phyloP scores from a whole-genome alignment of 2,329 filamentous ascomycete genomes.

The Talaromyces sp. region DNA sequence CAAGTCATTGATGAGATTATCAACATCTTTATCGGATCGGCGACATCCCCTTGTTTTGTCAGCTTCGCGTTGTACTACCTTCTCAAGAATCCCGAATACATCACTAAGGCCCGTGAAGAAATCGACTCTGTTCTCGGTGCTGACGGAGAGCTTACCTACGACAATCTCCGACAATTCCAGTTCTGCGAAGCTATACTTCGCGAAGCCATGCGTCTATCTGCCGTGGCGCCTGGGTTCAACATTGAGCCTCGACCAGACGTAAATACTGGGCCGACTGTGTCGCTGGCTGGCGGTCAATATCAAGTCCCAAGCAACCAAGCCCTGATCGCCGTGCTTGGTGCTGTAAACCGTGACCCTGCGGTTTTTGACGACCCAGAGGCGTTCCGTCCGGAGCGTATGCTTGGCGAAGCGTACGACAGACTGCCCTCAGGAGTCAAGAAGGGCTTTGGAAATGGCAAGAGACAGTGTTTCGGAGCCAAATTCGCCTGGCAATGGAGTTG shows the following conservation, averaged over 20 bases:
- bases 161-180: conserved; percentile 60
- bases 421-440: conserved; percentile 65
- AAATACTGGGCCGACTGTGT: conserved; percentile 39
- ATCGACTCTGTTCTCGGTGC: conserved; percentile 64
- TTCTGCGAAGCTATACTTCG: conserved; percentile 66
- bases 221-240: conserved; percentile 59
- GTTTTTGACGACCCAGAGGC: conserved; percentile 63
- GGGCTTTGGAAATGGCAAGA: conserved; percentile 68
- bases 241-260: conserved; percentile 52
- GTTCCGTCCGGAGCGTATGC: conserved; percentile 70
- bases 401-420: conserved; percentile 64
- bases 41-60: conserved; percentile 67
- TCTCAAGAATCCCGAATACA: conserved; percentile 59
- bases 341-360: conserved; percentile 60
- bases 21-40: conserved; percentile 63
- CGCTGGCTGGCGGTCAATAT: conserved; percentile 61
- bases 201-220: conserved; percentile 62
- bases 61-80: conserved; percentile 65
- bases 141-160: conserved; percentile 46
- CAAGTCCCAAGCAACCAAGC: conserved; percentile 53
- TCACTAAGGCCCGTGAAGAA: conserved; percentile 62
- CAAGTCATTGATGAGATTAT: conserved; percentile 67
- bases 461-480: conserved; percentile 67
- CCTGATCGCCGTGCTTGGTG: conserved; percentile 53
- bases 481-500: conserved; percentile 74